Evolutionary conservation across 2,329 filamentous ascomycete genomes (phyloP), one percentile per base, ranked within the genome.

Genomic region (Leptographium lundbergii): DNA sequence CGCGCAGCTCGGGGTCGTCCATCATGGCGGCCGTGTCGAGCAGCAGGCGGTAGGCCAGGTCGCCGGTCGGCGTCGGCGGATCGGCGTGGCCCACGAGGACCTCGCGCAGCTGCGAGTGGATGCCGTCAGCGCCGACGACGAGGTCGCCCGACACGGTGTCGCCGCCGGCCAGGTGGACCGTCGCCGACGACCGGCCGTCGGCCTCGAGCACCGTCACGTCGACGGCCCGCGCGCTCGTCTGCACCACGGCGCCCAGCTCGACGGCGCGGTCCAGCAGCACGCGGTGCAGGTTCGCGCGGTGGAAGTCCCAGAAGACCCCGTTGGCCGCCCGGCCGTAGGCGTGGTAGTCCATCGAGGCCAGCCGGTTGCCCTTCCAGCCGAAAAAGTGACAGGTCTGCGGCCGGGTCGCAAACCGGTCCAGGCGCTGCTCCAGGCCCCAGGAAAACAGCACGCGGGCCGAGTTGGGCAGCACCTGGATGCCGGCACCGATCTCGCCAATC

Each of bases 401-500:
- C 34, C 13, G 22, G 7, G 61, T 63, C 2, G 63, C 63, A 14
- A 56, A 34, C 36, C n/a, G 25, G 6, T 54, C 54, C 11, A 64
- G 62, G 1, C 4, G 4, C 14, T 61, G 60, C 10, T 59, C 24
- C 13, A 63, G 53, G 3, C 69, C 69, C 70, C 69, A 71, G 10
- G 64, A 60, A 22, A 67, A 64, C 14, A 71, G 62, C 0, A 73
- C 61, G 0, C 66, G 65, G 2, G 65, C 63, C 6, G 70, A 68
- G 59, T 74, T 74, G 9, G 73, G 68, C 0, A 71, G 70, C 6
- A 74, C 67, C 64, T 74, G 72, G 36, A 74, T 73, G 4, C 72
- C 73, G 1, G 72, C 72, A 4, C 73, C 72, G 14, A 73, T 63
- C 62, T 78, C 75, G 47, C 65, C 69, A 0, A 78, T 66, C 6